Base-by-base conservation (phyloP, 192 early-diverging fungal species). In the Backusella westeae region DNA sequence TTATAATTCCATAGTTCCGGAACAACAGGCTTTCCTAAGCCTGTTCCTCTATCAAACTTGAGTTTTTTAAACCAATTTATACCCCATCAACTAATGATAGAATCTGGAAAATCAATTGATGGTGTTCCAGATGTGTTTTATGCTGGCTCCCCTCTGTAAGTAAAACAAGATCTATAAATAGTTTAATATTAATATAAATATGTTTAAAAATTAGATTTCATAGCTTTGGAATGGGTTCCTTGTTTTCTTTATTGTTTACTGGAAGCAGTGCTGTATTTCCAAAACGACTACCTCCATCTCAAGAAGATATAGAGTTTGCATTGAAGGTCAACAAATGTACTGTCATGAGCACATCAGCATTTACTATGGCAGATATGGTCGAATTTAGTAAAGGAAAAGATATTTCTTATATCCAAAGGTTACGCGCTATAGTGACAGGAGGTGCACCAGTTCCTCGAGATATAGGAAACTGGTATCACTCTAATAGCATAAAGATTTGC, bases 1-100 rank as follows among this genome's bases (percentile, higher is more conserved):
- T 21, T 23, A 23, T 21, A 56, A 56, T 23, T 56, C 7, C 8
- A 9, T 69, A 69, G 68, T 5, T 69, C 68, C 21, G 68, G 68
- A 23, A 69, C 68, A 69, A 69, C 68, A 35, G 68, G 68, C 4
- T 69, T 69, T n/a, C 68, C 68, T 9, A 69, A 69, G n/a, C 68
- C 36, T 36, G 38, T 69, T 23, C 12, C n/a, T 34, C 15, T 69
- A 36, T 19, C 68, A 4, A 69, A 69, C n/a, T 17, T 9, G 21
- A 23, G 68, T 1, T 38, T 69, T 69, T 38, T 69, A 39, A 69
- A n/a, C 68, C 29, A 69, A 17, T 34, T 69, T n/a, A 69, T 39
- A 35, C 3, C n/a, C 1, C 38, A 56, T 23, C 53, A 56, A 23
- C 8, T 23, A 23, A 56, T 56, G 53, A 56, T 56, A 23, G 53